phyloP scores from a whole-genome alignment of 2,329 filamentous ascomycete species.

The Chrysoporthe austroafricana region DNA sequence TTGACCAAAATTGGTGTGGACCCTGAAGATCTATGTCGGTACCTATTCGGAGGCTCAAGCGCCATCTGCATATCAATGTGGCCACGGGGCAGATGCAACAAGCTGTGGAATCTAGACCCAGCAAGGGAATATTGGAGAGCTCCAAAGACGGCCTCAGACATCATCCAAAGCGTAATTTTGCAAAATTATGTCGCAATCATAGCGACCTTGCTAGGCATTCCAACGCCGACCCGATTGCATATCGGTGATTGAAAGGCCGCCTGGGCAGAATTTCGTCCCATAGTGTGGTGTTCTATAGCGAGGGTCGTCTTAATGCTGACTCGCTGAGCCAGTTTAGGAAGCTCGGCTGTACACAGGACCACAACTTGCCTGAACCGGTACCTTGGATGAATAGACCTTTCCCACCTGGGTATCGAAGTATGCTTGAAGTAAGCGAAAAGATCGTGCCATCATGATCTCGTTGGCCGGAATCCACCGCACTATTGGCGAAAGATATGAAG shows the following conservation, averaged over 20 bases:
- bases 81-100: constrained; percentile 3
- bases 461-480: neutral
- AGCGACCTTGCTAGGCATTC: neutral
- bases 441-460: neutral
- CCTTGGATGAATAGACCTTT: neutral
- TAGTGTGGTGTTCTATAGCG: neutral
- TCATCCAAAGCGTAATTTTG: neutral
- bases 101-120: neutral
- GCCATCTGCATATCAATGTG: neutral
- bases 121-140: neutral
- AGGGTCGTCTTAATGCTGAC: neutral
- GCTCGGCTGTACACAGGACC: neutral
- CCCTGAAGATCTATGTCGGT: constrained; percentile 14
- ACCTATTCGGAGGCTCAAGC: neutral
- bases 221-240: neutral
- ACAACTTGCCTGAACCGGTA: neutral
- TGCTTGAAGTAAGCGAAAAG: constrained; percentile 5
- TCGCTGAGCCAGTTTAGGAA: neutral
- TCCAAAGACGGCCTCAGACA: neutral
- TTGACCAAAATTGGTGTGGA: neutral
- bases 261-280: neutral
- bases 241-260: neutral
- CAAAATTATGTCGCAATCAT: neutral
- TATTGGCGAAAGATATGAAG: neutral
- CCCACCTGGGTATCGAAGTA: neutral